phyloP scores from a whole-genome alignment of 768 basidiomycete genomes.

The Kwoniella europaea region DNA sequence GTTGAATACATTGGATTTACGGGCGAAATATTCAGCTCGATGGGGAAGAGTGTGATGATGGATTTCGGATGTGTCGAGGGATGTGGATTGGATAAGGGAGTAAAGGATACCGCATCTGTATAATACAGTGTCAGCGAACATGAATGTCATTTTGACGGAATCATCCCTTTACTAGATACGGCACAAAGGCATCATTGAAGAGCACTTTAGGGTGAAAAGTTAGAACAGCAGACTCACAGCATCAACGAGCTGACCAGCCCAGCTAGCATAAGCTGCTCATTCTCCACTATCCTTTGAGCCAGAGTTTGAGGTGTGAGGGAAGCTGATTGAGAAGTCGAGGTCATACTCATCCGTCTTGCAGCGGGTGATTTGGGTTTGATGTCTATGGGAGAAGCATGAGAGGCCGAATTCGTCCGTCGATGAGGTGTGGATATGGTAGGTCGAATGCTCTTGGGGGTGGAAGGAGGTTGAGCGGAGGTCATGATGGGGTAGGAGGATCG shows the following conservation, averaged over 20 bases:
- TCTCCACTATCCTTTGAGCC: conserved; percentile 6
- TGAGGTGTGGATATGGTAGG: conserved; percentile 20
- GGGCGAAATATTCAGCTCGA: conserved; percentile 72
- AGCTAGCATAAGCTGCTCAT: conserved; percentile 20
- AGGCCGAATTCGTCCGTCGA: conserved; percentile 18
- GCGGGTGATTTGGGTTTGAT: conserved; percentile 37
- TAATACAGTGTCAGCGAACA: no score
- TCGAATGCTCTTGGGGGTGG: conserved; percentile 7
- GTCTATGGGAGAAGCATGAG: conserved; percentile 34
- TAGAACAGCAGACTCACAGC: conserved; percentile 9
- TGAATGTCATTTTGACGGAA: no score
- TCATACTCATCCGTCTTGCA: conserved; percentile 41
- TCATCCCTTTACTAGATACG: no score
- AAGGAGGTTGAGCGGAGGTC: conserved; percentile 11
- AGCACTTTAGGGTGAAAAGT: not conserved
- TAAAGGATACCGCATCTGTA: conserved; percentile 37
- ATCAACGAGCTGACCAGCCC: conserved; percentile 16
- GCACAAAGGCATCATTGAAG: not conserved
- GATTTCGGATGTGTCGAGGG: conserved; percentile 83
- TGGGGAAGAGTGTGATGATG: conserved; percentile 65
- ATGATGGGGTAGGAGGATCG: not conserved
- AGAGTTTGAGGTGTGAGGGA: conserved; percentile 10
- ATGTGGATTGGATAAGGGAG: conserved; percentile 64
- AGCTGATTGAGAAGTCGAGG: conserved; percentile 34
- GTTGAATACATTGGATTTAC: conserved; percentile 80